These are phyloP conservation scores for Prunus yedoensis DNA, from an alignment of 331 rosid genomes.

Conservation along the genomic window DNA sequence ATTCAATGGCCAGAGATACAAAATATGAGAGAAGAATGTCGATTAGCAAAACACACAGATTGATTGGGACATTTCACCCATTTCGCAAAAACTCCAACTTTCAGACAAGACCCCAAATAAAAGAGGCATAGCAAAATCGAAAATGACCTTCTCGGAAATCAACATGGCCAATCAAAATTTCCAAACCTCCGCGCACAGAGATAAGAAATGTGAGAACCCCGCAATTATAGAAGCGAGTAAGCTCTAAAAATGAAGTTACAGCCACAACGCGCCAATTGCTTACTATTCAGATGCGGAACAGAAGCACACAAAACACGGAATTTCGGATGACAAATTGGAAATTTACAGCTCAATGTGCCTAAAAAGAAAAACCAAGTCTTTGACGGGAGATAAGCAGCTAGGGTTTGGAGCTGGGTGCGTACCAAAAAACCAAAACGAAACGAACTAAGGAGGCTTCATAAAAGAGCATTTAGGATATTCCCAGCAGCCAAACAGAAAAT, in stretches of 20 bases:
- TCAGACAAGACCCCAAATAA: neutral
- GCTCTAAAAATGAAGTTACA: constrained; percentile 8
- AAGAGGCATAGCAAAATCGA: neutral
- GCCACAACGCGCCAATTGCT: constrained; percentile 18
- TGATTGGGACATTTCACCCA: constrained; percentile 27
- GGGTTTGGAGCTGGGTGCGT: constrained; percentile 44
- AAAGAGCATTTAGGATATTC: constrained; percentile 28
- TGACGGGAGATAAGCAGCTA: constrained; percentile 2
- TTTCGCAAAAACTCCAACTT: constrained; percentile 17
- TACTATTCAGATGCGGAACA: constrained; percentile 23
- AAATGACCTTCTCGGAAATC: constrained; percentile 20
- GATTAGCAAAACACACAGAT: constrained; percentile 1
- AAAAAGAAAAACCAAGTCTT: neutral
- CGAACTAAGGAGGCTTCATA: constrained; percentile 49
- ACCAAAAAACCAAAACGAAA: constrained; percentile 40
- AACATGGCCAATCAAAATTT: constrained; percentile 9
- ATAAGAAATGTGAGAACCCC: constrained; percentile 12
- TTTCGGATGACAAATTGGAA: neutral
- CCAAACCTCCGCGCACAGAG: neutral
- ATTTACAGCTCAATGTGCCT: constrained; percentile 1
- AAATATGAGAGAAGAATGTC: constrained; percentile 1
- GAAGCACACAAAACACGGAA: constrained; percentile 23
- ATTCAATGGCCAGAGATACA: constrained; percentile 9
- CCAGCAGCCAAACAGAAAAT: constrained; percentile 22
- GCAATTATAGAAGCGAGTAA: constrained; percentile 13